phyloP scores from a whole-genome alignment of 148 eudicot species.

The Nyssa sinensis region DNA sequence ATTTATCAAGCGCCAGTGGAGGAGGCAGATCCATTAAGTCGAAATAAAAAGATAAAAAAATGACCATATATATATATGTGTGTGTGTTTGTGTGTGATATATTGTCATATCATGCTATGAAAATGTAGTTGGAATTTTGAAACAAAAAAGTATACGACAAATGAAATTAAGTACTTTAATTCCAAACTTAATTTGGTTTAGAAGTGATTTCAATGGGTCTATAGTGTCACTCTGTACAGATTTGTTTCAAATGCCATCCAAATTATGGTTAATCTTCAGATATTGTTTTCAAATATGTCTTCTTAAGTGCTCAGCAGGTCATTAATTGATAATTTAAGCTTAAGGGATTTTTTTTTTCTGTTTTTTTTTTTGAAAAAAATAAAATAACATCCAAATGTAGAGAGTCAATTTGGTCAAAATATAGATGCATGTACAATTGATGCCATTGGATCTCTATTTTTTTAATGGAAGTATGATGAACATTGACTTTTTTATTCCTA shows the following conservation, averaged over 20 bases:
- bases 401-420: background rate
- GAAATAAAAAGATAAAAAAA: background rate
- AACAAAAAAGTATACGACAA: background rate
- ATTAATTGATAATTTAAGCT: background rate
- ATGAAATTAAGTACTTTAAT: background rate
- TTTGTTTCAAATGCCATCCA: background rate
- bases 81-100: background rate
- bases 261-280: background rate
- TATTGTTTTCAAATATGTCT: background rate
- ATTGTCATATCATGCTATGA: background rate
- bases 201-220: conserved; percentile 14
- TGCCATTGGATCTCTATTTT: background rate
- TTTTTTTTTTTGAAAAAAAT: too few species aligned
- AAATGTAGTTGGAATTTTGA: background rate
- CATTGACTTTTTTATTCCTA: background rate
- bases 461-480: background rate
- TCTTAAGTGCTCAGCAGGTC: background rate
- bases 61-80: too few species aligned
- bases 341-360: background rate
- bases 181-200: background rate
- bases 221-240: conserved; percentile 7
- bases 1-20: conserved; percentile 12
- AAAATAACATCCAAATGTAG: background rate
- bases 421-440: background rate
- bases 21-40: conserved; percentile 12